Conservation (phyloP, 371 early-diverging fungal species). For the Sporodiniella umbellata region DNA sequence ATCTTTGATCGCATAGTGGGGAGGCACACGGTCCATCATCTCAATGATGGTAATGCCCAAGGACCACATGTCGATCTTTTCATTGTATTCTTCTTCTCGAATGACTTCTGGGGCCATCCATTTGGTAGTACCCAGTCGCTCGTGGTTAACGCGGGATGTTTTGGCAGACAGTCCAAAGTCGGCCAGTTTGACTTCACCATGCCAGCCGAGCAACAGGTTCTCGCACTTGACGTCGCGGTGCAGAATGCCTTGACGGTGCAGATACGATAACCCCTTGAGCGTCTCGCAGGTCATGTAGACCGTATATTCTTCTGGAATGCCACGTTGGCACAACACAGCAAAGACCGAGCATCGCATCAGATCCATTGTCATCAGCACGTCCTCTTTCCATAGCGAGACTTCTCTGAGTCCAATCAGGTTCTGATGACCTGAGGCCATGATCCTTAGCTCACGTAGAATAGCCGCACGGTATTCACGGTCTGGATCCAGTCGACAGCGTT, state of each 20-base stretch:
- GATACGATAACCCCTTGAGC: constrained; percentile 34
- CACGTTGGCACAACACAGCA: constrained; percentile 42
- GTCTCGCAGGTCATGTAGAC: constrained; percentile 39
- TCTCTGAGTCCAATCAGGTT: constrained; percentile 44
- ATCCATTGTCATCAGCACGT: constrained; percentile 49
- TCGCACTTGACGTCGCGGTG: constrained; percentile 55
- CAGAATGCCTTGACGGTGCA: constrained; percentile 43
- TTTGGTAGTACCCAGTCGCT: constrained; percentile 48
- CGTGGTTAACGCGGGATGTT: constrained; percentile 32
- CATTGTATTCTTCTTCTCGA: constrained; percentile 40
- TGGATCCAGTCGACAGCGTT: constrained; percentile 41
- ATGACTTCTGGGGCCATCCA: constrained; percentile 66
- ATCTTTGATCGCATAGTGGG: constrained; percentile 39
- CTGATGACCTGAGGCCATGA: constrained; percentile 42
- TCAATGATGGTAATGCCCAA: constrained; percentile 51
- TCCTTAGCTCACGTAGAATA: constrained; percentile 40
- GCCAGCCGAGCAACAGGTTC: constrained; percentile 44
- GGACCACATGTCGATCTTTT: constrained; percentile 55
- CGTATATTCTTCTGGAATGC: constrained; percentile 40
- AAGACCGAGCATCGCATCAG: constrained; percentile 47
- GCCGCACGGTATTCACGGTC: constrained; percentile 46
- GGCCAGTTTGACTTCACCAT: constrained; percentile 50
- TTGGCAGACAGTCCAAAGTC: constrained; percentile 51
- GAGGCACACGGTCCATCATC: constrained; percentile 54
- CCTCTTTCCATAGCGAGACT: constrained; percentile 35